Percentiles rank a stretch among this genome's conserved stretches.
These are phyloP conservation scores for Aphanomyces invadans DNA, from an alignment of 352 stramenopile species.

Conservation along the genomic window DNA sequence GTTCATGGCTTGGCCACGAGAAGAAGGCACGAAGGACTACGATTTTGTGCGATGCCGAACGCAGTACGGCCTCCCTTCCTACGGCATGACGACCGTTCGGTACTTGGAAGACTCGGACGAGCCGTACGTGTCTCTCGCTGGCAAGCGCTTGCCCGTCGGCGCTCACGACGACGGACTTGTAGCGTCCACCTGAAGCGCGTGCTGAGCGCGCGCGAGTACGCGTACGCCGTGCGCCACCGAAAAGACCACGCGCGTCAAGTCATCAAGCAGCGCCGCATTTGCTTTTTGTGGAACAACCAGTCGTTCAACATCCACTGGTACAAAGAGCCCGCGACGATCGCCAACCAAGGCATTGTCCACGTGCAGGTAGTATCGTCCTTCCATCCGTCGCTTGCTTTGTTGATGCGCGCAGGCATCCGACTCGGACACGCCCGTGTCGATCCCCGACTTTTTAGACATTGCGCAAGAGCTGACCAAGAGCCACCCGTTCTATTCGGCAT, in stretches of 20 bases:
- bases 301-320: conserved; percentile 84
- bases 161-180: no score
- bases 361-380: conserved; percentile 38
- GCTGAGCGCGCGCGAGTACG: conserved; percentile 72
- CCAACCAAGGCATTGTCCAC: conserved; percentile 57
- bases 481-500: conserved; percentile 65
- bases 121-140: conserved; percentile 41
- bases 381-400: not conserved
- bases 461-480: conserved; percentile 48
- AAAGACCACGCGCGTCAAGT: conserved; percentile 54
- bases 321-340: conserved; percentile 62
- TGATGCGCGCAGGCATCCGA: not conserved
- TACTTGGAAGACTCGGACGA: conserved; percentile 65
- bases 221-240: conserved; percentile 73
- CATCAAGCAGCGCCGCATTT: conserved; percentile 85
- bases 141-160: no score
- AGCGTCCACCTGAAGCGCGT: conserved; percentile 80
- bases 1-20: not conserved
- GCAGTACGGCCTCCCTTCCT: conserved; percentile 74
- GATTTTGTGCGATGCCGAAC: conserved; percentile 79
- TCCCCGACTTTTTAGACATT: conserved; percentile 67
- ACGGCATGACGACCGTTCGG: conserved; percentile 80
- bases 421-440: conserved; percentile 40
- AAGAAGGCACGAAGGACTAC: conserved; percentile 59
- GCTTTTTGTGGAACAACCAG: conserved; percentile 80